phyloP scores from a whole-genome alignment of 2,329 filamentous ascomycete genomes.

The Zymoseptoria ardabiliae region DNA sequence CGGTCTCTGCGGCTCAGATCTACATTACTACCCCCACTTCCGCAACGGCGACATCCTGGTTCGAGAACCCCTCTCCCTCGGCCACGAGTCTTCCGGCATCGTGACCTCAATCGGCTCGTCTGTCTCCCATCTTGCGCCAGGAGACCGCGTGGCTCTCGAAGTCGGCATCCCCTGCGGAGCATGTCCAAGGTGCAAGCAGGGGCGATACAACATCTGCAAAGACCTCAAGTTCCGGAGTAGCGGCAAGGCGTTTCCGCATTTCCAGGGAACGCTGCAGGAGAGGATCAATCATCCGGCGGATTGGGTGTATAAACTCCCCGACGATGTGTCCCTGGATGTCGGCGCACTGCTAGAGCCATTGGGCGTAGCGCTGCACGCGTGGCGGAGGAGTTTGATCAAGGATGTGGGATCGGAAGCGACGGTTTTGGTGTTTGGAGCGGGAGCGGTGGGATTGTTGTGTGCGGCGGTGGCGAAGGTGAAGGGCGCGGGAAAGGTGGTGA shows the following conservation, averaged over 20 bases:
- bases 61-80: slow-evolving; percentile 72
- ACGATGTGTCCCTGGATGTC: slow-evolving; percentile 46
- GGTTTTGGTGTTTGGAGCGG: slow-evolving; percentile 54
- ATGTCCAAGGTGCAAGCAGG: slow-evolving; percentile 49
- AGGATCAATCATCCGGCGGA: slow-evolving; percentile 54
- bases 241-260: slow-evolving; percentile 54
- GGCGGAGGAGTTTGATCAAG: slow-evolving; percentile 45
- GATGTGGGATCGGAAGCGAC: slow-evolving; percentile 32
- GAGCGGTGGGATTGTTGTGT: slow-evolving; percentile 53
- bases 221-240: slow-evolving; percentile 52
- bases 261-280: slow-evolving; percentile 58
- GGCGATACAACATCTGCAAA: slow-evolving; percentile 57
- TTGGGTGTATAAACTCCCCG: slow-evolving; percentile 53
- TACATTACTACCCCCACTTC: slow-evolving; percentile 82
- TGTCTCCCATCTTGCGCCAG: slow-evolving; percentile 50
- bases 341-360: slow-evolving; percentile 55
- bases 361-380: slow-evolving; percentile 54
- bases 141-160: slow-evolving; percentile 87
- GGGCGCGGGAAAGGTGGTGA: slow-evolving; percentile 48
- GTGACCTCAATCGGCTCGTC: slow-evolving; percentile 61
- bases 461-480: slow-evolving; percentile 50
- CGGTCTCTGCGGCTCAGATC: slow-evolving; percentile 63
- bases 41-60: slow-evolving; percentile 82
- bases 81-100: slow-evolving; percentile 71
- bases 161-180: slow-evolving; percentile 76